Conservation (phyloP, 257 asterid genomes). For the Solanum pimpinellifolium region DNA sequence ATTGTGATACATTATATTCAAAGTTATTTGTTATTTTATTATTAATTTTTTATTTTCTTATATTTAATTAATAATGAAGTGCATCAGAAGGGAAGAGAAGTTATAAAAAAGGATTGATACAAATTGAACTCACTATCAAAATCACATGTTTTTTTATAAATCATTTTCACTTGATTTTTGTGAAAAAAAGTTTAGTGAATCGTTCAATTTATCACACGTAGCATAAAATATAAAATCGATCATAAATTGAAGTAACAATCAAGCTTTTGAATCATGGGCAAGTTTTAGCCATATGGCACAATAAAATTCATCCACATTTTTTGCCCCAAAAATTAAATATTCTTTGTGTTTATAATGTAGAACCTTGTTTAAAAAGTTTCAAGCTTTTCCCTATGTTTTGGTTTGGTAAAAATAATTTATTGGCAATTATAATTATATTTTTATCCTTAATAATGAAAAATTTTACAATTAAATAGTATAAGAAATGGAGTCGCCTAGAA, state of each 20-base stretch:
- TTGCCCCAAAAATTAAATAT: not conserved
- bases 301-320: not conserved
- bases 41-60: not conserved
- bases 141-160: not conserved
- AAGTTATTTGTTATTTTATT: not conserved
- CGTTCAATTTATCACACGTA: conserved; percentile 4
- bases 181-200: not conserved
- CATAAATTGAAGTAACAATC: not conserved
- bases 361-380: not conserved
- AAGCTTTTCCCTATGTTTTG: not conserved
- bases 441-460: not conserved
- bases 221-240: not conserved
- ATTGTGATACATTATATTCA: not conserved
- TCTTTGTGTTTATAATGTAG: not conserved
- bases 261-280: not conserved
- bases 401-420: not conserved
- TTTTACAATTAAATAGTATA: not conserved
- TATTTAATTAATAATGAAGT: not conserved
- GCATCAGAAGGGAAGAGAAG: not conserved
- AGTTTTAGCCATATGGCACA: conserved; percentile 7
- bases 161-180: not conserved
- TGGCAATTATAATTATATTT: not conserved
- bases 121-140: not conserved
- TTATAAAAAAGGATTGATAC: not conserved
- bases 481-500: not conserved